These are phyloP conservation scores for Epichloe glyceriae DNA, from an alignment of 2,329 filamentous ascomycete species.

Conservation along the genomic window DNA sequence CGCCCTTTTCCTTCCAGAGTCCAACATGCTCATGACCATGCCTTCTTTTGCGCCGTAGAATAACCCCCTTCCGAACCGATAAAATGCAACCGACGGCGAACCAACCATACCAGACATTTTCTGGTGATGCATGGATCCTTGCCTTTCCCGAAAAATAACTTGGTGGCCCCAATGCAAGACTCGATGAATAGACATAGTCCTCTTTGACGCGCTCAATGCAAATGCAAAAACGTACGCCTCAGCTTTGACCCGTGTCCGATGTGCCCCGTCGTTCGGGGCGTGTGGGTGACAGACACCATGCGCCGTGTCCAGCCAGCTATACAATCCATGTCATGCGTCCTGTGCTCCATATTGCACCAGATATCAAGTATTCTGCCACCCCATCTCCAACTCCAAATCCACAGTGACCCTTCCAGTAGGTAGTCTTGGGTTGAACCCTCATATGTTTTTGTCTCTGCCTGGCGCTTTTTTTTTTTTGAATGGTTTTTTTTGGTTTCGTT, in stretches of 20 bases:
- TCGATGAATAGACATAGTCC: conserved; percentile 4
- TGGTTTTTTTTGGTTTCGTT: background rate
- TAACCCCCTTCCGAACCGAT: background rate
- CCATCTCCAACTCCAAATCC: conserved; percentile 4
- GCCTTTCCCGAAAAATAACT: background rate
- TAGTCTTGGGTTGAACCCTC: background rate
- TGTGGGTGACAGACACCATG: conserved; percentile 3
- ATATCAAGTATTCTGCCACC: conserved; percentile 2
- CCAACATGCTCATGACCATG: conserved; percentile 4
- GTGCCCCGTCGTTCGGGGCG: conserved; percentile 1
- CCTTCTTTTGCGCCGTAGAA: conserved; percentile 2
- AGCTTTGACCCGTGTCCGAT: conserved; percentile 1
- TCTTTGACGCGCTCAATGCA: conserved; percentile 3
- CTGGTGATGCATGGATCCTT: conserved; percentile 5
- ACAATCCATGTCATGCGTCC: conserved; percentile 5
- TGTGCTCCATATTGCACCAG: conserved; percentile 3
- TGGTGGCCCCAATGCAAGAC: conserved; percentile 4
- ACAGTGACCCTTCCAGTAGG: background rate
- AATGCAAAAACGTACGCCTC: conserved; percentile 3
- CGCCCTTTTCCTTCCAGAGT: background rate
- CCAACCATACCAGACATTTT: conserved; percentile 2
- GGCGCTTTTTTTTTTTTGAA: background rate
- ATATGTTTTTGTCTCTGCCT: background rate
- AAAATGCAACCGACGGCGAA: conserved; percentile 4
- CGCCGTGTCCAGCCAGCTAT: conserved; percentile 1